Evolutionary conservation across 371 early-diverging fungal species (phyloP).

Genomic region (Mucor racemosus): DNA sequence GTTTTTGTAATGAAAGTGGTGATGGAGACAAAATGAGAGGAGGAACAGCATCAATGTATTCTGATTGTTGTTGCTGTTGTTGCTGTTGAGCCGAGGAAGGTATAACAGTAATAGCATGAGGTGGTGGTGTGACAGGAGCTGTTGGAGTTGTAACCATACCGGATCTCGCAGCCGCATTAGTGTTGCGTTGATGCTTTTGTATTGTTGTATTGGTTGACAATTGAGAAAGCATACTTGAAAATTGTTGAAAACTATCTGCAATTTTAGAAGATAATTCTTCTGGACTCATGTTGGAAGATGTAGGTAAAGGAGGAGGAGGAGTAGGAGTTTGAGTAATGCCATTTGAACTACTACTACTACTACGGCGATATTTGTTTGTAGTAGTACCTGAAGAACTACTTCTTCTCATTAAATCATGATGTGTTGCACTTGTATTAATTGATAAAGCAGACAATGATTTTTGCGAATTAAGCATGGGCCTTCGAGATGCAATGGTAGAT

Average conservation of each 20-base stretch:
- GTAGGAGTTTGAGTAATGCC: not conserved
- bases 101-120: not conserved
- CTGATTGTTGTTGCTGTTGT: not conserved
- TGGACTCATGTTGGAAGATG: conserved; percentile 17
- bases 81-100: not conserved
- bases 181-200: not conserved
- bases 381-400: conserved; percentile 11
- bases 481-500: conserved; percentile 27
- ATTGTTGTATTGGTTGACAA: conserved; percentile 23
- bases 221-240: conserved; percentile 44
- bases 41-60: not conserved
- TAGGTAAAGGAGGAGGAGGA: conserved; percentile 10
- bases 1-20: not conserved
- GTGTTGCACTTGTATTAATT: conserved; percentile 25
- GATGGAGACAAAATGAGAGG: too few relatives aligned
- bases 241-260: conserved; percentile 51
- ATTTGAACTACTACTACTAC: too few relatives aligned
- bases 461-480: conserved; percentile 17
- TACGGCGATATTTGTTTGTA: not conserved
- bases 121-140: conserved; percentile 18
- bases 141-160: not conserved
- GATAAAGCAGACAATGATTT: conserved; percentile 22
- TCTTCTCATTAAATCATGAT: conserved; percentile 21
- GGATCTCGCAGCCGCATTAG: not conserved
- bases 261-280: conserved; percentile 44